phyloP scores from a whole-genome alignment of 73 alveolate genomes.

The Stentor roeselii region DNA sequence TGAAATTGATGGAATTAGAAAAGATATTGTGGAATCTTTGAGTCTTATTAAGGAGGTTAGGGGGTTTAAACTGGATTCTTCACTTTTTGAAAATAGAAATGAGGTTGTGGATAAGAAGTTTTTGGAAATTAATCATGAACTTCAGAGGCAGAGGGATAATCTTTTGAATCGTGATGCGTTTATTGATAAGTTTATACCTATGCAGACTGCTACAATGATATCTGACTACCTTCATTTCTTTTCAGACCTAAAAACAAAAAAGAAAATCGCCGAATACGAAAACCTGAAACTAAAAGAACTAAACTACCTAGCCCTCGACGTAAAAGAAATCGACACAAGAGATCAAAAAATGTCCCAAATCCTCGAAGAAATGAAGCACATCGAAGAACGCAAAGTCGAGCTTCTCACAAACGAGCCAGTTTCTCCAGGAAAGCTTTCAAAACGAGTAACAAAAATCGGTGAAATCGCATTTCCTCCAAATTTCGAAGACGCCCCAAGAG shows the following conservation, averaged over 20 bases:
- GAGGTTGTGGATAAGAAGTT: background rate
- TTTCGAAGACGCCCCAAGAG: background rate
- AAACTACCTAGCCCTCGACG: background rate
- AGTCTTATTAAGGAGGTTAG: background rate
- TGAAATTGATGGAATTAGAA: background rate
- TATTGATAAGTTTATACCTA: constrained; percentile 21
- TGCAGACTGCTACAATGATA: constrained; percentile 15
- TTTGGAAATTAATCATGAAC: background rate
- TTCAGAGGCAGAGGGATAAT: background rate
- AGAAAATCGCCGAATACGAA: constrained; percentile 1
- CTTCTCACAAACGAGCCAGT: background rate
- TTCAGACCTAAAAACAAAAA: background rate
- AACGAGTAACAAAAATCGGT: background rate
- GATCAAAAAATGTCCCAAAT: background rate
- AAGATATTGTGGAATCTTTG: background rate
- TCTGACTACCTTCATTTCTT: constrained; percentile 7
- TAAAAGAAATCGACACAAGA: background rate
- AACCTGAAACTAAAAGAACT: background rate
- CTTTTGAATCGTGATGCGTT: background rate
- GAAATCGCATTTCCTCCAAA: background rate
- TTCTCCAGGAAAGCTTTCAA: background rate
- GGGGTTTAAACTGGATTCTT: background rate
- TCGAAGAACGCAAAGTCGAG: constrained; percentile 8
- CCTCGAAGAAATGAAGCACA: background rate
- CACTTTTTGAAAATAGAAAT: background rate